Evolutionary conservation across 345 rosid species (phyloP).

Genomic region (Aurinia saxatilis): DNA sequence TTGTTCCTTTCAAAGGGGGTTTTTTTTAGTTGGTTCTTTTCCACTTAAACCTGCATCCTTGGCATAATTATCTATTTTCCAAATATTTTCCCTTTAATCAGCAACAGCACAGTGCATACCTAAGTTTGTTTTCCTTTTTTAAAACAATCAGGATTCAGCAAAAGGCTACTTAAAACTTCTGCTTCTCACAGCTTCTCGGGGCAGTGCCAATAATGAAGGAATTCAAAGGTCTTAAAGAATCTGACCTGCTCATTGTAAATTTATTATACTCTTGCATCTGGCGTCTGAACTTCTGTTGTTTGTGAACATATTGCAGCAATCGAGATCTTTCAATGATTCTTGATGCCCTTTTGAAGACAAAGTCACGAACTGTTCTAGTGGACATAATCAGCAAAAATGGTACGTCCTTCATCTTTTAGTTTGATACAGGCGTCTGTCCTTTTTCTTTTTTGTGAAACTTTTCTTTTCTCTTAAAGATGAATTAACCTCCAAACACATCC

Average conservation of each 20-base stretch:
- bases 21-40: slow-evolving; percentile 10
- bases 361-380: slow-evolving; percentile 65
- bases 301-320: slow-evolving; percentile 57
- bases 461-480: slow-evolving; percentile 10
- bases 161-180: slow-evolving; percentile 92
- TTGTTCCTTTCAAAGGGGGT: not conserved
- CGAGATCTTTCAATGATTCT: slow-evolving; percentile 99
- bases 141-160: slow-evolving; percentile 66
- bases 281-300: slow-evolving; percentile 15
- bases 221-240: slow-evolving; percentile 66
- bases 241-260: slow-evolving; percentile 2
- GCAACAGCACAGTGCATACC: not conserved
- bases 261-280: not conserved
- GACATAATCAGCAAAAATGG: slow-evolving; percentile 93
- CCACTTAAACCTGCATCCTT: not conserved
- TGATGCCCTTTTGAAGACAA: slow-evolving; percentile 96
- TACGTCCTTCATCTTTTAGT: slow-evolving; percentile 26
- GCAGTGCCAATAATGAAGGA: slow-evolving; percentile 71
- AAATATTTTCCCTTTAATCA: not conserved
- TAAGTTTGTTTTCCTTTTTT: slow-evolving; percentile 17
- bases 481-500: slow-evolving; percentile 23
- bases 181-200: slow-evolving; percentile 94
- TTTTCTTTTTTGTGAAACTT: slow-evolving; percentile 1
- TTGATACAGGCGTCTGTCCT: slow-evolving; percentile 4
- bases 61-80: not conserved